Evolutionary conservation across 257 asterid species (phyloP).

Genomic region (Rauvolfia tetraphylla): DNA sequence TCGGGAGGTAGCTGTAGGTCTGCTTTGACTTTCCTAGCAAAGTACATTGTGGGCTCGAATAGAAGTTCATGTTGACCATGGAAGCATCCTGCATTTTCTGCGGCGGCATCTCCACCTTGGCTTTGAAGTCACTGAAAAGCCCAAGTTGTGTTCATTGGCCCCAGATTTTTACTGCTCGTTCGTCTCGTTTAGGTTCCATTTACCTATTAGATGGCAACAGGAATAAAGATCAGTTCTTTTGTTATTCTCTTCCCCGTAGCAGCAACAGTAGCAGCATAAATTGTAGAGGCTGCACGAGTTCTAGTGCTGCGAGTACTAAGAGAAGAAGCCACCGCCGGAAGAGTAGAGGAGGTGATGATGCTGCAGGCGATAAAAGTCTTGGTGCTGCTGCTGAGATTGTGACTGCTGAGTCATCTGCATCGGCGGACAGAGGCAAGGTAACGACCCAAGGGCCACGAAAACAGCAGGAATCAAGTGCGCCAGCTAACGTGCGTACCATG

Average conservation of each 20-base stretch:
- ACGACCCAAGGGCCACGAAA: not conserved
- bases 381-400: not conserved
- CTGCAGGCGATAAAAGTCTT: too few relatives aligned
- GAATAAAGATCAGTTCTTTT: not conserved
- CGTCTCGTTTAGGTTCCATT: slow-evolving; percentile 19
- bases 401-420: not conserved
- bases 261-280: slow-evolving; percentile 5
- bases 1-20: not conserved
- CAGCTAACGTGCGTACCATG: slow-evolving; percentile 34
- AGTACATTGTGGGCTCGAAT: not conserved
- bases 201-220: slow-evolving; percentile 16
- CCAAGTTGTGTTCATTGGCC: not conserved
- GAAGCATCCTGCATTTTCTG: slow-evolving; percentile 56
- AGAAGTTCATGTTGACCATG: slow-evolving; percentile 24
- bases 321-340: slow-evolving; percentile 33
- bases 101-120: slow-evolving; percentile 54
- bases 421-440: not conserved
- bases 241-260: slow-evolving; percentile 18
- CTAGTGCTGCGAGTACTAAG: slow-evolving; percentile 23
- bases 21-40: too few relatives aligned
- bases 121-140: slow-evolving; percentile 31
- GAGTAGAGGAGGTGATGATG: slow-evolving; percentile 14
- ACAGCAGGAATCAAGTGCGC: slow-evolving; percentile 5
- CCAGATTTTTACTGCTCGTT: not conserved
- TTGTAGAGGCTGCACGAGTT: slow-evolving; percentile 11